Percentiles rank a stretch among this genome's conserved stretches.
phyloP scores from a whole-genome alignment of 805 yeast genomes.

The Saturnispora dispora region DNA sequence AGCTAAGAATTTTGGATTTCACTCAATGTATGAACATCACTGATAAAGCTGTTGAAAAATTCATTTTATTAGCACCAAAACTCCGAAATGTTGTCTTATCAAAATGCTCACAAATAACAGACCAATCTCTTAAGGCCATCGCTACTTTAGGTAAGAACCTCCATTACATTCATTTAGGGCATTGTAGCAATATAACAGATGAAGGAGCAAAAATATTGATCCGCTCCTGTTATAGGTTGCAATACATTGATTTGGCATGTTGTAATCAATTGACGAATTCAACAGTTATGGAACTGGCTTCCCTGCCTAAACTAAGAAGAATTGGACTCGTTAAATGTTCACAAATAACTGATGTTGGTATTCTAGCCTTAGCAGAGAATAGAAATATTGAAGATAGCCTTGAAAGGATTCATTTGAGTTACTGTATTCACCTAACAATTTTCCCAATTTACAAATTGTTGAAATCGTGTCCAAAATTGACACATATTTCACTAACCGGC shows the following conservation, averaged over 20 bases:
- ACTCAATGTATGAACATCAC: conserved; percentile 77
- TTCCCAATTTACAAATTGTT: conserved; percentile 70
- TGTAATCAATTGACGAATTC: conserved; percentile 82
- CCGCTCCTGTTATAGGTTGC: conserved; percentile 71
- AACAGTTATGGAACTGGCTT: conserved; percentile 67
- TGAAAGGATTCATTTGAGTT: conserved; percentile 88
- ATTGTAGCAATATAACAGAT: conserved; percentile 86
- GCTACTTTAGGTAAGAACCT: conserved; percentile 67
- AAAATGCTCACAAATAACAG: conserved; percentile 82
- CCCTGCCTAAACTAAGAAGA: conserved; percentile 71
- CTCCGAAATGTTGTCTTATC: conserved; percentile 81
- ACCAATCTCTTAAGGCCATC: conserved; percentile 62
- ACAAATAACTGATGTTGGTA: conserved; percentile 79
- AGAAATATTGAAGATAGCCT: conserved; percentile 63
- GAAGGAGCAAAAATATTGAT: conserved; percentile 71
- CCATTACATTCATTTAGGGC: conserved; percentile 89
- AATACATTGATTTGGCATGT: conserved; percentile 91
- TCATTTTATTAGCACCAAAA: conserved; percentile 73
- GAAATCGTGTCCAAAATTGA: conserved; percentile 73
- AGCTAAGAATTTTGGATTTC: conserved; percentile 72
- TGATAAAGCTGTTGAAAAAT: conserved; percentile 64
- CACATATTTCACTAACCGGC: conserved; percentile 89
- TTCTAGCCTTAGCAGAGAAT: conserved; percentile 50
- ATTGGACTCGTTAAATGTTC: conserved; percentile 91
- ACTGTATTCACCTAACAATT: conserved; percentile 72